Conservation (phyloP, 2,329 filamentous ascomycete genomes). For the Coniochaeta sp. region DNA sequence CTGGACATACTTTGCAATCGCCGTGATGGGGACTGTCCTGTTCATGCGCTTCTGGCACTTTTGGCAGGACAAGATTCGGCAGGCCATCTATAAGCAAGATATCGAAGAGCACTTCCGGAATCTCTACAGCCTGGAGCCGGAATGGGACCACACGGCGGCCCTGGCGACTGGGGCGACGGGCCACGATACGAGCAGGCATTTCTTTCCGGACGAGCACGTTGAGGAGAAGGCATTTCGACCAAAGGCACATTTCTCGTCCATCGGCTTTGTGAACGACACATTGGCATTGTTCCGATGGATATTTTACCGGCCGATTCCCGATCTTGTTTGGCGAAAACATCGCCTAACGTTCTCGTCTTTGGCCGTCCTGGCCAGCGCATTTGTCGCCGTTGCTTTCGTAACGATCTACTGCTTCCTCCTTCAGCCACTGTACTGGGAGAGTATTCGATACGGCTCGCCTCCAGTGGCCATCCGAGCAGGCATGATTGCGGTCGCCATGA, state of each 20-base stretch:
- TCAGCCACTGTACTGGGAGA: slow-evolving; percentile 82
- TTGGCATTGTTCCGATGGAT: slow-evolving; percentile 81
- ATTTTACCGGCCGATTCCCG: slow-evolving; percentile 80
- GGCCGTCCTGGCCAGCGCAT: slow-evolving; percentile 60
- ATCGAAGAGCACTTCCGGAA: slow-evolving; percentile 57
- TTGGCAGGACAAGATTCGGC: slow-evolving; percentile 89
- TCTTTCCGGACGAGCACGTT: slow-evolving; percentile 62
- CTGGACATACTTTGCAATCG: slow-evolving; percentile 82
- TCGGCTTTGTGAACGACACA: slow-evolving; percentile 66
- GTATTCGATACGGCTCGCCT: slow-evolving; percentile 79
- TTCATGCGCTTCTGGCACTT: slow-evolving; percentile 74
- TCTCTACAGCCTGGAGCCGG: slow-evolving; percentile 42
- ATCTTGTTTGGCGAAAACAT: slow-evolving; percentile 59
- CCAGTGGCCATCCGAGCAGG: slow-evolving; percentile 80
- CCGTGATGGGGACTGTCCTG: slow-evolving; percentile 59
- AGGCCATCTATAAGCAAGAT: slow-evolving; percentile 81
- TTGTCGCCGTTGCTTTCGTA: slow-evolving; percentile 63
- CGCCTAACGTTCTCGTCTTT: slow-evolving; percentile 75
- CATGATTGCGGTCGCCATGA: slow-evolving; percentile 86
- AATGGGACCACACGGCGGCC: slow-evolving; percentile 34
- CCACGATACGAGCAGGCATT: slow-evolving; percentile 51
- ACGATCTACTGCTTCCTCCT: slow-evolving; percentile 78
- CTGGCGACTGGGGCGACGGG: slow-evolving; percentile 36
- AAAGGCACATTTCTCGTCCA: slow-evolving; percentile 69
- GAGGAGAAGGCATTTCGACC: slow-evolving; percentile 50